Evolutionary conservation across 1,284 basidiomycete genomes (phyloP).

Genomic region (Termitomyces sp.): DNA sequence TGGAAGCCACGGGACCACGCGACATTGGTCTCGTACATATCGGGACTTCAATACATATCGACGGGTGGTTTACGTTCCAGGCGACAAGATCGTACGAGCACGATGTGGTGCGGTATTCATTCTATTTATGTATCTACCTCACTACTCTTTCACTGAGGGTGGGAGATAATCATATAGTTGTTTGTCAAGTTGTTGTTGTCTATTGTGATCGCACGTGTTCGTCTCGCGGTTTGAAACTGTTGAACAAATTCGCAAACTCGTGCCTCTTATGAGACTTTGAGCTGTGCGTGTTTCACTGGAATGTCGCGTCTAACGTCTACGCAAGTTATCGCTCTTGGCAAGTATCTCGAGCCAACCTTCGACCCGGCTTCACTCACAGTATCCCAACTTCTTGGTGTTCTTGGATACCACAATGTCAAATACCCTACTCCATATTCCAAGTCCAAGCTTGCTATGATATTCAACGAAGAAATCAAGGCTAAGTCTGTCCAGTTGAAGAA

Average conservation of each 20-base stretch:
- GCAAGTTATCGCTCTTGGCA: constrained; percentile 65
- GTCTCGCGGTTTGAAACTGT: background rate
- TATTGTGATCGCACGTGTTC: background rate
- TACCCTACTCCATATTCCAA: constrained; percentile 83
- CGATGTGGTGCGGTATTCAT: too few relatives aligned
- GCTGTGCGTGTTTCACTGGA: background rate
- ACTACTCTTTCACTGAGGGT: too few relatives aligned
- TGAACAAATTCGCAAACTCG: background rate
- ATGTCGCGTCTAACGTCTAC: constrained; percentile 73
- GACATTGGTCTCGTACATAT: too few relatives aligned
- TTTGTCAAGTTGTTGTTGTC: background rate
- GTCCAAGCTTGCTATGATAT: constrained; percentile 76
- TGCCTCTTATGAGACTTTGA: background rate
- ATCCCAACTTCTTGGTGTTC: constrained; percentile 74
- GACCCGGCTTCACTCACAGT: constrained; percentile 77
- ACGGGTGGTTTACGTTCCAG: too few relatives aligned
- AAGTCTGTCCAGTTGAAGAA: constrained; percentile 58
- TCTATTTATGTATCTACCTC: too few relatives aligned
- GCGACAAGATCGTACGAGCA: too few relatives aligned
- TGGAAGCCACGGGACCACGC: too few relatives aligned
- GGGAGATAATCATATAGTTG: too few relatives aligned
- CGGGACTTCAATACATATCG: too few relatives aligned
- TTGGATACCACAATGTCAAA: constrained; percentile 77
- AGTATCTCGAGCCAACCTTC: constrained; percentile 84
- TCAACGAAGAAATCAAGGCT: constrained; percentile 72